Evolutionary conservation across 148 eudicot species (phyloP).

Genomic region (Rhododendron henanense): DNA sequence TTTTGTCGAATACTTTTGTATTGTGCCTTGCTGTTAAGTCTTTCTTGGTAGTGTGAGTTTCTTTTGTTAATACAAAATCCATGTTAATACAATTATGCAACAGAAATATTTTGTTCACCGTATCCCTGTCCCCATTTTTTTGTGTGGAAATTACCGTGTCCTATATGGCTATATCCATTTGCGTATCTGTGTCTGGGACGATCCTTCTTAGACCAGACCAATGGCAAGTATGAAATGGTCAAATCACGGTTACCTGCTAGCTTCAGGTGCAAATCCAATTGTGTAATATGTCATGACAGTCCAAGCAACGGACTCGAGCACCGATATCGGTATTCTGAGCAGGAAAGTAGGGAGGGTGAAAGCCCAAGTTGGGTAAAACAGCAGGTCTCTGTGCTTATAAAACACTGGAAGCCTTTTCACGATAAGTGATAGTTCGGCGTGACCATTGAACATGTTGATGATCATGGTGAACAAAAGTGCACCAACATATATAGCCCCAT

Average conservation of each 20-base stretch:
- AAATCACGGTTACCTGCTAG: conserved; percentile 55
- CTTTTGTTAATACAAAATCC: background rate
- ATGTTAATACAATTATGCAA: background rate
- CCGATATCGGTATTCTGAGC: conserved; percentile 67
- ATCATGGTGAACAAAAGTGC: conserved; percentile 57
- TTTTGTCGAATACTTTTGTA: background rate
- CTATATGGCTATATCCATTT: background rate
- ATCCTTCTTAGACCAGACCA: background rate
- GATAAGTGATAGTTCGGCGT: conserved; percentile 56
- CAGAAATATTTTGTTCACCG: background rate
- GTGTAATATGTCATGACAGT: conserved; percentile 61
- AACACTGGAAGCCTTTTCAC: conserved; percentile 68
- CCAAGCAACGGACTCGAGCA: conserved; percentile 66
- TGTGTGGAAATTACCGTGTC: background rate
- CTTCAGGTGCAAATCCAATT: conserved; percentile 85
- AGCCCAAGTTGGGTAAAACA: conserved; percentile 83
- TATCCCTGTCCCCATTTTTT: background rate
- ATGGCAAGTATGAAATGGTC: background rate
- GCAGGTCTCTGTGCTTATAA: conserved; percentile 72
- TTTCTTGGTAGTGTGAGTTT: background rate
- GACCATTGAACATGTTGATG: conserved; percentile 71
- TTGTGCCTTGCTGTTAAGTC: background rate
- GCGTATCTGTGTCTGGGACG: background rate
- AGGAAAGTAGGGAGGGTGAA: conserved; percentile 68
- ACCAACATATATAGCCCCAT: conserved; percentile 63